Base-by-base conservation (phyloP, 176 grass and related monocot genomes). In the Pharus latifolius region DNA sequence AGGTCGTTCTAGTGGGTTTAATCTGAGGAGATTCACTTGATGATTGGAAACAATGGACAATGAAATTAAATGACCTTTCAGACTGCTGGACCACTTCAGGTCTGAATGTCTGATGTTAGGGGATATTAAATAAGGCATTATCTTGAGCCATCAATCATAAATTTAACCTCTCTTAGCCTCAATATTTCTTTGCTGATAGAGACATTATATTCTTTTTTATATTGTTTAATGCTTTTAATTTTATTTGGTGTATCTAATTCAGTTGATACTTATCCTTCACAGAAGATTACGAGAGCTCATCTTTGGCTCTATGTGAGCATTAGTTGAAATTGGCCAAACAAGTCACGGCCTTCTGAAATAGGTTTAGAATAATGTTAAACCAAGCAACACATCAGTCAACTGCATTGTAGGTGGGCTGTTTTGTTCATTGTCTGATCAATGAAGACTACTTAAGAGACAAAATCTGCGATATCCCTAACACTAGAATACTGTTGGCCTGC, bases 221-320 rank as follows among this genome's bases (percentile, higher is more conserved):
- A 35, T 3, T 71, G 14, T 76, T 48, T 61, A 49, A 12, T 60
- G 35, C 40, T 37, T 37, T 4, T 13, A 63, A 3, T 23, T 68
- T 27, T 47, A 65, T 14, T 31, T 12, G 31, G 51, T 65, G 10
- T 14, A 65, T 80, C 10, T 63, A 70, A 41, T 67, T 70, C 63
- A 0, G 23, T 70, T 85, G 65, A 54, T 42, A 7, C 52, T 43
- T 80, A 64, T 48, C 41, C 75, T 75, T 75, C 48, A 75, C 56
- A 57, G 41, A 75, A 64, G 25, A 70, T 51, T 57, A 15, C 34
- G 31, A 40, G 50, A 62, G 56, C 56, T 70, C 49, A 45, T 45
- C n/a, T 40, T 31, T 56, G 7, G 10, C 66, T 56, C 5, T 20
- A 48, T 28, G 58, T 18, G 64, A 17, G 22, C 25, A 14, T 63